Conservation (phyloP, 2,329 filamentous ascomycete species). For the Mycocentrospora acerina region DNA sequence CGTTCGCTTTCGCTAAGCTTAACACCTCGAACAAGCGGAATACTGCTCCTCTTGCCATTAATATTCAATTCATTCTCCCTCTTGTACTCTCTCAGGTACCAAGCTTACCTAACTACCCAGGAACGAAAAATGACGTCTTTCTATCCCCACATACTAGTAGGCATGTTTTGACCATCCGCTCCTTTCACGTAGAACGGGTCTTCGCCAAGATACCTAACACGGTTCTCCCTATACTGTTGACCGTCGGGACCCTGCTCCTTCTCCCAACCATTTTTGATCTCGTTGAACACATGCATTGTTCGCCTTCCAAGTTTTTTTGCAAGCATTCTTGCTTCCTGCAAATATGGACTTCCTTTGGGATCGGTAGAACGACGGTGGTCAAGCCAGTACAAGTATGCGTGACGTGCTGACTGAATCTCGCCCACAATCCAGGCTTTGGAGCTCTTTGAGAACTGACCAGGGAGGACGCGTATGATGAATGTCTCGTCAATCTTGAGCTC, state of each 20-base stretch:
- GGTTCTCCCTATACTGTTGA: constrained; percentile 5
- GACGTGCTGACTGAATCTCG: constrained; percentile 13
- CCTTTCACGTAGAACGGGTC: constrained; percentile 4
- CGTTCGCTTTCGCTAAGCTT: too few species aligned
- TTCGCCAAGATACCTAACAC: constrained; percentile 11
- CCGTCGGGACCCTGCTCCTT: constrained; percentile 13
- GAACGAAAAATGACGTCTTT: background rate
- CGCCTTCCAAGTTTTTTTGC: constrained; percentile 7
- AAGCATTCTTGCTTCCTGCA: constrained; percentile 9
- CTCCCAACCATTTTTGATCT: constrained; percentile 13
- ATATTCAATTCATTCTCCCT: too few species aligned
- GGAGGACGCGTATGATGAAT: constrained; percentile 8
- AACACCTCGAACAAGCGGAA: too few species aligned
- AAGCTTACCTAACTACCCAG: too few species aligned
- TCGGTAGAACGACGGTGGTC: constrained; percentile 8
- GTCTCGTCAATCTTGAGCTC: constrained; percentile 8
- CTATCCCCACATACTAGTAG: constrained; percentile 12
- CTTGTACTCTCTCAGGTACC: too few species aligned
- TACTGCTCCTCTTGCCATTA: too few species aligned
- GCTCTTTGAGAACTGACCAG: constrained; percentile 1
- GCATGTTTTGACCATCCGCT: background rate
- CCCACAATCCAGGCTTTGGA: constrained; percentile 11
- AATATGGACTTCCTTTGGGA: constrained; percentile 7
- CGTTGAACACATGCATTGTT: constrained; percentile 12
- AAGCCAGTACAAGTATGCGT: constrained; percentile 20